Base-by-base conservation (phyloP, 345 rosid species). In the Pistacia vera region DNA sequence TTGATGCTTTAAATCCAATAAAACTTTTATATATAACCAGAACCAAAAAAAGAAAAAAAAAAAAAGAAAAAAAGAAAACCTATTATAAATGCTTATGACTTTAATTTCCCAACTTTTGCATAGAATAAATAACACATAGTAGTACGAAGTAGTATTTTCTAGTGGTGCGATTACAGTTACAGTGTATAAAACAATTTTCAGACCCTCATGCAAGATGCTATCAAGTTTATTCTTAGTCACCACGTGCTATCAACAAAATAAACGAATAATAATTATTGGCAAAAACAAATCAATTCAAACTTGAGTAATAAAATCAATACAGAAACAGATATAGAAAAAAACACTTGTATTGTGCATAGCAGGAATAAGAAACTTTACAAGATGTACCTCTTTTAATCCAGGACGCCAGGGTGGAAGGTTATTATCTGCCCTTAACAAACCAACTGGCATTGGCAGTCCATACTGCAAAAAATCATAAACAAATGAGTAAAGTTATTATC, bases 321-420 rank as follows among this genome's bases (percentile, higher is more conserved):
- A 61, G 12, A 44, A 49, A 68, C 58, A 76, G 49, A 63, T 58
- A 57, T 9, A 20, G 60, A 33, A 59, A 20, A 62, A 68, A 52
- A 22, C 20, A 70, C 22, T 35, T 41, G 3, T 12, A 51, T 25
- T 51, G 25, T 51, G 61, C 30, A 63, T 11, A 30, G 55, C 35
- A 17, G 10, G 33, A 35, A 36, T 17, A 76, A 18, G 69, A 74
- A 22, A 20, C 20, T 44, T 16, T 5, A 58, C 36, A 25, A 52
- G 61, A 61, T 33, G 68, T 91, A 92, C 99, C 93, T 93, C 99
- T 83, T 86, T 88, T 51, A 96, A 71, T 63, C 91, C 93, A 25
- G 89, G 81, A 76, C 95, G 97, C 99, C 98, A 92, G 67, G 98
- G 97, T 83, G 99, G 98, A 83, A 92, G 87, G 78, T 92, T 96